Percentiles rank a stretch among this genome's conserved stretches.
phyloP scores from a whole-genome alignment of 768 basidiomycete genomes.

The Asterophora parasitica region DNA sequence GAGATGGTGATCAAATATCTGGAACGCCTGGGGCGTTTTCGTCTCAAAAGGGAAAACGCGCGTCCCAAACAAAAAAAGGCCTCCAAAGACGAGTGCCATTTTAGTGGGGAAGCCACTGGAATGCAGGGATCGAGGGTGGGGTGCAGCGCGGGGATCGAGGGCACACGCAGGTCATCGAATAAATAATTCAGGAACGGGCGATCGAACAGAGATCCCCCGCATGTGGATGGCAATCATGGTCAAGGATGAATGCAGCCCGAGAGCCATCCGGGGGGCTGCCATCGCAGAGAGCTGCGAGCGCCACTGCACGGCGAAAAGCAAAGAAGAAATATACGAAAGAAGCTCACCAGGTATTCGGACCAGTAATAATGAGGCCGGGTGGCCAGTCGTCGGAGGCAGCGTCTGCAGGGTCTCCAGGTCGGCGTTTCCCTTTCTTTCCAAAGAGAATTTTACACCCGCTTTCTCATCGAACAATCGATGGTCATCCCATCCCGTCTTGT shows the following conservation, averaged over 20 bases:
- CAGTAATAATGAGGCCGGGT: not conserved
- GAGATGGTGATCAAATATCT: too few species aligned
- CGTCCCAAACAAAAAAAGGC: too few species aligned
- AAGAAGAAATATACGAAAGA: not conserved
- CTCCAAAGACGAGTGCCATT: too few species aligned
- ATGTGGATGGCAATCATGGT: not conserved
- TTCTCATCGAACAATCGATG: slow-evolving; percentile 13
- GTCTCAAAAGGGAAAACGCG: too few species aligned
- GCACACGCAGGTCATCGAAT: not conserved
- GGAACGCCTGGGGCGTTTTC: too few species aligned
- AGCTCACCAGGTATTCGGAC: slow-evolving; percentile 5
- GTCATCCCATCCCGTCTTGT: not conserved
- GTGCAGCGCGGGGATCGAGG: not conserved
- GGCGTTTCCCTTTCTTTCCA: not conserved
- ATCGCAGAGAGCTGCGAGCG: not conserved
- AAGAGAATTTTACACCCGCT: not conserved
- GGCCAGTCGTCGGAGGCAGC: not conserved
- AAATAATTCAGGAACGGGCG: slow-evolving; percentile 5
- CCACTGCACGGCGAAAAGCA: not conserved
- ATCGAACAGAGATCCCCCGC: not conserved
- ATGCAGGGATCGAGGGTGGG: not conserved
- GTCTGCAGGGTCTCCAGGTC: not conserved
- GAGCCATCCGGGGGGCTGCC: not conserved
- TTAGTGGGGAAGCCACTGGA: too few species aligned
- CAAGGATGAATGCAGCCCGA: not conserved